Evolutionary conservation across 495 filamentous ascomycete species (phyloP).

Genomic region (Recurvomyces mirabilis): DNA sequence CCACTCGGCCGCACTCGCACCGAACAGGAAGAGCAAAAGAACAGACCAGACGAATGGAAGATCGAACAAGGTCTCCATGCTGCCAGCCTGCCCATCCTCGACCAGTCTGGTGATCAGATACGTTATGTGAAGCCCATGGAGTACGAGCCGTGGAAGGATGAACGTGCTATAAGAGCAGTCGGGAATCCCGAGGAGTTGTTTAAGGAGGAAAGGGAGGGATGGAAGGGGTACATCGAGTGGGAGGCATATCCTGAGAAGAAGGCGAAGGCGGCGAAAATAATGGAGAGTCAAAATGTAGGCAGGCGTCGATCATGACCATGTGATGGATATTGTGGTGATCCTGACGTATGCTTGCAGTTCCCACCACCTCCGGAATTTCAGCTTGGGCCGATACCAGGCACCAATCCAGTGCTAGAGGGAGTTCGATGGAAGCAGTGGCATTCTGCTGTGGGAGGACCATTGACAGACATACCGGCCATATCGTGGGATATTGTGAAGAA

Average conservation of each 20-base stretch:
- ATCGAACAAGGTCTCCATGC: conserved; percentile 41
- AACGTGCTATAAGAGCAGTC: conserved; percentile 28
- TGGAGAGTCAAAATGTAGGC: conserved; percentile 40
- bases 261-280: conserved; percentile 42
- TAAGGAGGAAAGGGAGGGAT: conserved; percentile 8
- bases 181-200: conserved; percentile 33
- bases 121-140: conserved; percentile 20
- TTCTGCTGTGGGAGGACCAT: conserved; percentile 43
- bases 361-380: conserved; percentile 45
- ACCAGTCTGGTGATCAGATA: conserved; percentile 32
- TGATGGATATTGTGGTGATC: background rate
- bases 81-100: conserved; percentile 37
- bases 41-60: conserved; percentile 43
- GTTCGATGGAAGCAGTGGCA: conserved; percentile 57
- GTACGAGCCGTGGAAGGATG: conserved; percentile 27
- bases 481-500: conserved; percentile 47
- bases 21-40: too few relatives aligned
- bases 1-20: too few relatives aligned
- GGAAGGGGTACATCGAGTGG: conserved; percentile 50
- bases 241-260: conserved; percentile 58
- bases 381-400: conserved; percentile 45
- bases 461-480: conserved; percentile 39
- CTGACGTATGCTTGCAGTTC: conserved; percentile 1
- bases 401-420: conserved; percentile 52
- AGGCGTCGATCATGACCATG: background rate